phyloP scores from a whole-genome alignment of 2,329 filamentous ascomycete genomes.

The Cercospora nicotianae region DNA sequence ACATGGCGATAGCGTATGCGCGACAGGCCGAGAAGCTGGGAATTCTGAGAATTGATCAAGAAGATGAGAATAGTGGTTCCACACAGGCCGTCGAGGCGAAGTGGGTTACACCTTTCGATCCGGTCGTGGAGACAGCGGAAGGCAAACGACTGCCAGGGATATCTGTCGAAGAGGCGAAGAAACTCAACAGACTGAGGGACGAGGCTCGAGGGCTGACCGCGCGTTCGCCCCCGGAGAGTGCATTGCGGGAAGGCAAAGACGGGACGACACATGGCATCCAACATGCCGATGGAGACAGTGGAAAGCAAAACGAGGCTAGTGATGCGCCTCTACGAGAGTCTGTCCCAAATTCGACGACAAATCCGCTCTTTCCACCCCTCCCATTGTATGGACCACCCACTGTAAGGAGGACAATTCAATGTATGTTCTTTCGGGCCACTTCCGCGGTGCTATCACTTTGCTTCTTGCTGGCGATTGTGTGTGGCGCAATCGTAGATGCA shows the following conservation, averaged over 20 bases:
- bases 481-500: slow-evolving; percentile 70
- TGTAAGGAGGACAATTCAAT: slow-evolving; percentile 64
- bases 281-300: slow-evolving; percentile 20
- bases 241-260: slow-evolving; percentile 45
- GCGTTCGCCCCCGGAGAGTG: slow-evolving; percentile 33
- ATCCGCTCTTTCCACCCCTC: slow-evolving; percentile 80
- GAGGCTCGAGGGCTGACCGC: slow-evolving; percentile 47
- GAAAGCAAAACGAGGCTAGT: slow-evolving; percentile 48
- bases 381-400: slow-evolving; percentile 79
- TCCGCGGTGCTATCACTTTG: slow-evolving; percentile 75
- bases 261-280: slow-evolving; percentile 44
- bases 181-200: slow-evolving; percentile 64
- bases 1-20: slow-evolving; percentile 52
- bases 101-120: slow-evolving; percentile 66
- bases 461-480: slow-evolving; percentile 74
- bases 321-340: slow-evolving; percentile 45
- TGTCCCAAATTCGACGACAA: slow-evolving; percentile 66
- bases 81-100: slow-evolving; percentile 62
- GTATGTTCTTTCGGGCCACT: slow-evolving; percentile 61
- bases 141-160: slow-evolving; percentile 68
- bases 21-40: slow-evolving; percentile 57
- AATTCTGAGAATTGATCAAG: slow-evolving; percentile 43
- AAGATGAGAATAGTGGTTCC: slow-evolving; percentile 45
- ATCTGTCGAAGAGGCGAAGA: slow-evolving; percentile 67
- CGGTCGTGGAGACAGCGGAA: slow-evolving; percentile 67